Evolutionary conservation across 1,284 basidiomycete species (phyloP).

Genomic region (Cutaneotrichosporon cyanovorans): DNA sequence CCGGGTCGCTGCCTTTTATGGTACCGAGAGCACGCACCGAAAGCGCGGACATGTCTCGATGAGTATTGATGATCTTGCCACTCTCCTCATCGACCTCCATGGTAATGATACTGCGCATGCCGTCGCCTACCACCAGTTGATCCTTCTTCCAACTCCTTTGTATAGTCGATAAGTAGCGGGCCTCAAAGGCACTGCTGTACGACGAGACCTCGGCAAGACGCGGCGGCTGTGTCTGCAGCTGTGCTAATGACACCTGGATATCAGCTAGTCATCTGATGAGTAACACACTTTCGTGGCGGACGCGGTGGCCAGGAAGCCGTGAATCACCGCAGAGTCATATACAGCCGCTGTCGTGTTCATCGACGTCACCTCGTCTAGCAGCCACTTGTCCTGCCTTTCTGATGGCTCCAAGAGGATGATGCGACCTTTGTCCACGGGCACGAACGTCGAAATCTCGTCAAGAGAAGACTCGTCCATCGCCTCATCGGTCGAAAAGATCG

Average conservation of each 20-base stretch:
- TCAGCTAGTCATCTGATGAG: too few species aligned
- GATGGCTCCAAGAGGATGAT: slow-evolving; percentile 29
- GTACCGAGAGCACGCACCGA: slow-evolving; percentile 48
- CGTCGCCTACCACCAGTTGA: slow-evolving; percentile 63
- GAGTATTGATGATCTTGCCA: slow-evolving; percentile 54
- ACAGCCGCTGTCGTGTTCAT: slow-evolving; percentile 18
- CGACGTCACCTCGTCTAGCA: slow-evolving; percentile 16
- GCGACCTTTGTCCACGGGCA: slow-evolving; percentile 30
- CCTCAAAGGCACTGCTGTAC: slow-evolving; percentile 60
- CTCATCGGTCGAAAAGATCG: slow-evolving; percentile 26
- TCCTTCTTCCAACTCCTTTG: slow-evolving; percentile 43
- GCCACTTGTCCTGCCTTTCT: slow-evolving; percentile 14
- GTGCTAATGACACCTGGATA: too few species aligned
- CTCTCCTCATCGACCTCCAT: slow-evolving; percentile 51
- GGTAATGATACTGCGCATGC: slow-evolving; percentile 70
- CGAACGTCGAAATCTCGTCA: slow-evolving; percentile 18
- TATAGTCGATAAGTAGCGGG: slow-evolving; percentile 52
- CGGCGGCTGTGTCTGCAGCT: slow-evolving; percentile 12
- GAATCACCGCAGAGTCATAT: slow-evolving; percentile 22
- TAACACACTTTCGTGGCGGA: slow-evolving; percentile 56
- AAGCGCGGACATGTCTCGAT: slow-evolving; percentile 69
- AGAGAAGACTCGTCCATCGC: slow-evolving; percentile 23
- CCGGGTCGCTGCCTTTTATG: slow-evolving; percentile 40
- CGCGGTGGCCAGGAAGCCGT: slow-evolving; percentile 53
- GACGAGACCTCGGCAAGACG: slow-evolving; percentile 8